Evolutionary conservation across 179 eudicot genomes (phyloP).

Genomic region (Drosera spatulata): DNA sequence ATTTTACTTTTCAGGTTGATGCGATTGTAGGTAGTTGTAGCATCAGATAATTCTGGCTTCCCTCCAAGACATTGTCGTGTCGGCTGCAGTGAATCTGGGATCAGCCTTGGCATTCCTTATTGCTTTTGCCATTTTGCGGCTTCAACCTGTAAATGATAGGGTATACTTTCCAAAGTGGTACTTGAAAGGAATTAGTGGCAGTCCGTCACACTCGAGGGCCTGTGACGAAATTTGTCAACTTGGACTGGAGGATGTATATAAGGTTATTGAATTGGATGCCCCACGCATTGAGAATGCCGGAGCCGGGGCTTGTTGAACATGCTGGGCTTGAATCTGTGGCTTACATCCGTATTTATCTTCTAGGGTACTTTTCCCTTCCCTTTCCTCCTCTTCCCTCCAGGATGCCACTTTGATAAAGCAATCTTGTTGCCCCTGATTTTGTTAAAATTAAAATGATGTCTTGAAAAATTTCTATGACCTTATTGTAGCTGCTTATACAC

Average conservation of each 20-base stretch:
- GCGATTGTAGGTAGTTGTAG: too few relatives aligned
- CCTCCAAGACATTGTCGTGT: slow-evolving; percentile 45
- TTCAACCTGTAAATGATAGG: slow-evolving; percentile 82
- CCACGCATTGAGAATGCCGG: slow-evolving; percentile 75
- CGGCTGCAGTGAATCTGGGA: slow-evolving; percentile 57
- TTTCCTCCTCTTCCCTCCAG: too few relatives aligned
- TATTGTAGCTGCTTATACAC: too few relatives aligned
- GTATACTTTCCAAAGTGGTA: slow-evolving; percentile 94
- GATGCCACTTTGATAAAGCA: too few relatives aligned
- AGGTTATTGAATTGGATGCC: slow-evolving; percentile 83
- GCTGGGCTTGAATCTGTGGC: slow-evolving; percentile 86
- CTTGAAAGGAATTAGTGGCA: slow-evolving; percentile 58
- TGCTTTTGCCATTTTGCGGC: slow-evolving; percentile 70
- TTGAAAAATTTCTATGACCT: too few relatives aligned
- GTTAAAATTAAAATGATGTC: too few relatives aligned
- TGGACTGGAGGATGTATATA: slow-evolving; percentile 58
- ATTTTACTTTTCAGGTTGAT: too few relatives aligned
- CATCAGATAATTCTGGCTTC: slow-evolving; percentile 34
- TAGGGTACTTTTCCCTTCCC: slow-evolving; percentile 32
- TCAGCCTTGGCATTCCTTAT: slow-evolving; percentile 52
- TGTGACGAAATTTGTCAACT: slow-evolving; percentile 52
- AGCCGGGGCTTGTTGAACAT: slow-evolving; percentile 73
- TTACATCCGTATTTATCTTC: slow-evolving; percentile 68
- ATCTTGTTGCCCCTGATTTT: too few relatives aligned
- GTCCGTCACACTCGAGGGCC: slow-evolving; percentile 49